Base-by-base conservation (phyloP, 2,329 filamentous ascomycete genomes). In the Leptographium galeiforme region DNA sequence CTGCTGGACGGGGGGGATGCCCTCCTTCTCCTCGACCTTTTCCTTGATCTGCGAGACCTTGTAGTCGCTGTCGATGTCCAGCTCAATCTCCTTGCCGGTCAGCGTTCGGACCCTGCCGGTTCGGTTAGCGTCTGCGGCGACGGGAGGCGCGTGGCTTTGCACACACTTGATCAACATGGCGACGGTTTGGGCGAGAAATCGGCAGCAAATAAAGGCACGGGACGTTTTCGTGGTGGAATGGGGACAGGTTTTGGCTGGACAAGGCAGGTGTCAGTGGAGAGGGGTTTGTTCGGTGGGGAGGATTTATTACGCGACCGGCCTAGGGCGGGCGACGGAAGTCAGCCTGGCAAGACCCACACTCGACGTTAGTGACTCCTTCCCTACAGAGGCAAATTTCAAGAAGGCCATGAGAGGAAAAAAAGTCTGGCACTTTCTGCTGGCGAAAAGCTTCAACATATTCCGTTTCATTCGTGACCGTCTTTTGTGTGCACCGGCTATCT, bases 21-120 rank as follows among this genome's bases (percentile, higher is more conserved):
- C 93, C 68, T 97, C 93, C 73, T 97, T 97, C 75, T 98, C 93
- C 71, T 98, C 93, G 53, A 98, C 93, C 64, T 91, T 90, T 72
- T 97, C 93, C 78, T 98, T 98, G 77, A 98, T 97, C 68, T 90
- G 84, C 43, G 86, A 84, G 62, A 97, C 87, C 79, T 90, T 95
- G 78, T 95, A 95, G 65, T 89, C 84, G 52, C 82, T 77, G 75
- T 97, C 93, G 67, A 98, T 95, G 66, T 97, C 90, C 63, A 98
- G 82, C 77, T 97, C 91, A 68, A 97, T 97, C 74, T 98, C 89
- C 77, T 97, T 97, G 66, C 93, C 93, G 59, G 93, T 97, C 59
- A 98, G 83, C 58, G 93, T 98, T 67, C 93, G 87, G 67, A 98
- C 91, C 78, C 91, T 98, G 62, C 30, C 12, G 11, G 50, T 33